Conservation (phyloP, 257 asterid species). For the Hygrophila difformis region DNA sequence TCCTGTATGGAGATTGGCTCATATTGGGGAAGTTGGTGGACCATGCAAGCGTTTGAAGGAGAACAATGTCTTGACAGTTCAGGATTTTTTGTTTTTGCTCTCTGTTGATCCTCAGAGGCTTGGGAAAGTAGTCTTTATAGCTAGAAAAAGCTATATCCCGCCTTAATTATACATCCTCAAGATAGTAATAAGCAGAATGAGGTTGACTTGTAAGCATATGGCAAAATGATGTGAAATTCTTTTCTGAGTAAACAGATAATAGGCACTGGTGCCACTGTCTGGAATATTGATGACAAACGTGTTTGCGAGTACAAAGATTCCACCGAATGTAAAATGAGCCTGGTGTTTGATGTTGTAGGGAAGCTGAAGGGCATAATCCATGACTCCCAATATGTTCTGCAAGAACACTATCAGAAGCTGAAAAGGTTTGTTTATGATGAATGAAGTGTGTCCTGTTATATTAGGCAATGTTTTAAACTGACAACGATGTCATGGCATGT, state of each 20-base stretch:
- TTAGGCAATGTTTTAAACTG: too few species aligned
- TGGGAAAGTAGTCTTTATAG: slow-evolving; percentile 11
- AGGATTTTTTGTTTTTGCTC: too few species aligned
- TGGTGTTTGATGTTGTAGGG: too few species aligned
- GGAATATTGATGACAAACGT: slow-evolving; percentile 22
- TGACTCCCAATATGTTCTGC: slow-evolving; percentile 18
- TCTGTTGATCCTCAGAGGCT: too few species aligned
- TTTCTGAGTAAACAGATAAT: slow-evolving; percentile 30
- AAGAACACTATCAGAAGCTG: slow-evolving; percentile 9
- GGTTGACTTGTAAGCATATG: too few species aligned
- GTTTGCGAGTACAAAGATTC: slow-evolving; percentile 13
- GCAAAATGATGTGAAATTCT: too few species aligned
- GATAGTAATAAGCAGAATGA: too few species aligned
- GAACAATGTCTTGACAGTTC: slow-evolving; percentile 15
- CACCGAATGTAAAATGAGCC: too few species aligned
- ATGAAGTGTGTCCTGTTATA: neutral
- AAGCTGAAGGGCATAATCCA: slow-evolving; percentile 26
- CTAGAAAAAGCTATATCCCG: too few species aligned
- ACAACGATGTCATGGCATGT: slow-evolving; percentile 18
- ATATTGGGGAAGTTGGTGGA: too few species aligned
- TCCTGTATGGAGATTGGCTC: too few species aligned
- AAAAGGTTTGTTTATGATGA: slow-evolving; percentile 17
- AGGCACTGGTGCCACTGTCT: slow-evolving; percentile 12
- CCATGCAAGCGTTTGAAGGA: slow-evolving; percentile 11
- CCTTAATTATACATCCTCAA: too few species aligned